These are phyloP conservation scores for Letharia columbiana DNA, from an alignment of 495 filamentous ascomycete genomes.

Conservation along the genomic window DNA sequence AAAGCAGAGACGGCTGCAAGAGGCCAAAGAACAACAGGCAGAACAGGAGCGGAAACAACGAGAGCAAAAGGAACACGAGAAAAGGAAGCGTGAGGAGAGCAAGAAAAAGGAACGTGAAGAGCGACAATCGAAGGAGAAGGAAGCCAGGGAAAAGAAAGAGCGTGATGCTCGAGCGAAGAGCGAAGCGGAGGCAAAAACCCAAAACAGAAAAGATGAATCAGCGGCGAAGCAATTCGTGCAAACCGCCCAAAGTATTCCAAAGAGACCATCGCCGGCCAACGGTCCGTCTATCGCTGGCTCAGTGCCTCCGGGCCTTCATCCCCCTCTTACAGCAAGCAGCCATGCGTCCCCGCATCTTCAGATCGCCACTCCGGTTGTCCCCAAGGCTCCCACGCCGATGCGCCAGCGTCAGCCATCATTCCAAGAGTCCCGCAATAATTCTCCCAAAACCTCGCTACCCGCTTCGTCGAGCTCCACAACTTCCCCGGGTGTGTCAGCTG, in stretches of 20 bases:
- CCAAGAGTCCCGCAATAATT: slow-evolving; percentile 65
- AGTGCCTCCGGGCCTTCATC: slow-evolving; percentile 47
- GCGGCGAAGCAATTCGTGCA: slow-evolving; percentile 13
- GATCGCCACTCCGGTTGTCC: slow-evolving; percentile 68
- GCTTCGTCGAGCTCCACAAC: slow-evolving; percentile 52
- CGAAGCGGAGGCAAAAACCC: slow-evolving; percentile 43
- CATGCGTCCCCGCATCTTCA: slow-evolving; percentile 71
- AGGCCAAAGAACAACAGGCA: slow-evolving; percentile 73
- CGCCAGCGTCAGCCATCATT: slow-evolving; percentile 70
- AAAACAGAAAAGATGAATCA: slow-evolving; percentile 35
- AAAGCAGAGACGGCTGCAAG: slow-evolving; percentile 64
- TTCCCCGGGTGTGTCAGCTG: slow-evolving; percentile 53
- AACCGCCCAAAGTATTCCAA: slow-evolving; percentile 20
- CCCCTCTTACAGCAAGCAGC: slow-evolving; percentile 35
- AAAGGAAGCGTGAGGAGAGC: slow-evolving; percentile 54
- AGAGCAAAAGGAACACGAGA: slow-evolving; percentile 65
- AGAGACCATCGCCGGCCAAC: slow-evolving; percentile 30
- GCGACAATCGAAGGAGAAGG: slow-evolving; percentile 60
- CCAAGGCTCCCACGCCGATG: slow-evolving; percentile 73
- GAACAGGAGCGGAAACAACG: slow-evolving; percentile 65
- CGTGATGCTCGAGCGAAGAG: slow-evolving; percentile 45
- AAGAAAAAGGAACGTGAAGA: slow-evolving; percentile 63
- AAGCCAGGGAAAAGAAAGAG: slow-evolving; percentile 52
- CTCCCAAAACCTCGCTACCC: slow-evolving; percentile 52
- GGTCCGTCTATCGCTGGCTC: slow-evolving; percentile 41